These are phyloP conservation scores for Rubia balearica DNA, from an alignment of 305 asterid genomes.

Conservation along the genomic window DNA sequence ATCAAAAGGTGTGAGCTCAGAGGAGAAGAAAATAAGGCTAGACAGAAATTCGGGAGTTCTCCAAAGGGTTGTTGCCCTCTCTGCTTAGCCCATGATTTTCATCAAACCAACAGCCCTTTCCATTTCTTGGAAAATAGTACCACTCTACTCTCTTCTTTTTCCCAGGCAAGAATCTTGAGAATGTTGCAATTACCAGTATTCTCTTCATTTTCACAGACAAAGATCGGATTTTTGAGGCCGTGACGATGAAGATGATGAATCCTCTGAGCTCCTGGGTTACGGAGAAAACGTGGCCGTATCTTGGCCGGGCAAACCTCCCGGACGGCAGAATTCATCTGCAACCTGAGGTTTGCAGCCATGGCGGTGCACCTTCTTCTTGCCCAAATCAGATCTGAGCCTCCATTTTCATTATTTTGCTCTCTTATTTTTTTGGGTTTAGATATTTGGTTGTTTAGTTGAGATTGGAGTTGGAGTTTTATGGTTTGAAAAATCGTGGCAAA, in stretches of 20 bases:
- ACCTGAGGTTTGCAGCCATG: background rate
- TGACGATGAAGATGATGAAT: background rate
- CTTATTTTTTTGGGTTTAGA: too few species aligned
- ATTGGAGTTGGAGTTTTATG: too few species aligned
- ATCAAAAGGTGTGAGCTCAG: background rate
- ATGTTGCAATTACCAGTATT: too few species aligned
- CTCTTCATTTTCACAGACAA: background rate
- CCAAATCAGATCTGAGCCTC: too few species aligned
- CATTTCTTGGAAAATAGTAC: background rate
- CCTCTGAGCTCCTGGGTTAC: background rate
- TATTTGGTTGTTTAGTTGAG: too few species aligned
- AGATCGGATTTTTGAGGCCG: background rate
- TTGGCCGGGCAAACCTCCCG: background rate
- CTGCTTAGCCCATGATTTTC: background rate
- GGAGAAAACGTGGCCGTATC: background rate
- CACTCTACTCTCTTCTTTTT: too few species aligned
- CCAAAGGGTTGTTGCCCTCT: constrained; percentile 1
- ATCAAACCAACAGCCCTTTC: constrained; percentile 1
- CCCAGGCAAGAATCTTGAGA: too few species aligned
- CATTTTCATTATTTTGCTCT: too few species aligned
- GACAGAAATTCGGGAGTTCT: background rate
- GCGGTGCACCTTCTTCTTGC: background rate
- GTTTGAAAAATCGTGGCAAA: too few species aligned
- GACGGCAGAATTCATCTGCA: background rate
- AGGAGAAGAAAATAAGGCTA: background rate